Conservation (phyloP, 495 filamentous ascomycete species). For the Aspergillus egyptiacus region DNA sequence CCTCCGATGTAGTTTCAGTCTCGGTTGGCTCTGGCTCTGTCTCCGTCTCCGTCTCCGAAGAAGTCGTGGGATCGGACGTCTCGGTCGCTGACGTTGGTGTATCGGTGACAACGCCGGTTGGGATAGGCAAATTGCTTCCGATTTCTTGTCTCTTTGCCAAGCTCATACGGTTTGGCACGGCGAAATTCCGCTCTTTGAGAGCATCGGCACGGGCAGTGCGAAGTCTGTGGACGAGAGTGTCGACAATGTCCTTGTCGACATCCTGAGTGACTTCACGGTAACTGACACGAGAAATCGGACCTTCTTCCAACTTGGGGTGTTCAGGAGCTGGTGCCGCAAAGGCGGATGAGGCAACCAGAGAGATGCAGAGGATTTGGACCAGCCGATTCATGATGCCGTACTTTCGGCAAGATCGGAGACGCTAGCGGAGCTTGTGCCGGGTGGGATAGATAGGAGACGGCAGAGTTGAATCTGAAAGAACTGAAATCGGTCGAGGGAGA, state of each 20-base stretch:
- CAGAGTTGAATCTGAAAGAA: background rate
- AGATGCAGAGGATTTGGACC: constrained; percentile 23
- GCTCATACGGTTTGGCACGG: background rate
- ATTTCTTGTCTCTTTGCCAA: background rate
- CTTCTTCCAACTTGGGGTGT: constrained; percentile 1
- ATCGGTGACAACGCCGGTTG: background rate
- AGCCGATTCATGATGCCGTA: constrained; percentile 18
- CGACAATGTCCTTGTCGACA: constrained; percentile 4
- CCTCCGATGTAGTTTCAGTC: background rate
- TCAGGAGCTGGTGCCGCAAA: constrained; percentile 15
- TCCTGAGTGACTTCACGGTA: constrained; percentile 14
- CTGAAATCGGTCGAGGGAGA: background rate
- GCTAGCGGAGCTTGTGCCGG: background rate
- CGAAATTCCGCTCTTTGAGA: background rate
- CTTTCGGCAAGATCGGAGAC: background rate
- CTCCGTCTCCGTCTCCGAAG: background rate
- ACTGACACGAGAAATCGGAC: constrained; percentile 5
- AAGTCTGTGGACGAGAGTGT: background rate
- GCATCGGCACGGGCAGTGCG: background rate
- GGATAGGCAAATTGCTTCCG: constrained; percentile 1
- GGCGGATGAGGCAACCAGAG: constrained; percentile 26
- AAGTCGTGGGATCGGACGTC: background rate
- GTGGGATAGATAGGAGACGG: background rate
- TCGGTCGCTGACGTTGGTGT: background rate
- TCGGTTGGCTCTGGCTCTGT: background rate